Base-by-base conservation (phyloP, 495 filamentous ascomycete species). In the Venustampulla echinocandica region DNA sequence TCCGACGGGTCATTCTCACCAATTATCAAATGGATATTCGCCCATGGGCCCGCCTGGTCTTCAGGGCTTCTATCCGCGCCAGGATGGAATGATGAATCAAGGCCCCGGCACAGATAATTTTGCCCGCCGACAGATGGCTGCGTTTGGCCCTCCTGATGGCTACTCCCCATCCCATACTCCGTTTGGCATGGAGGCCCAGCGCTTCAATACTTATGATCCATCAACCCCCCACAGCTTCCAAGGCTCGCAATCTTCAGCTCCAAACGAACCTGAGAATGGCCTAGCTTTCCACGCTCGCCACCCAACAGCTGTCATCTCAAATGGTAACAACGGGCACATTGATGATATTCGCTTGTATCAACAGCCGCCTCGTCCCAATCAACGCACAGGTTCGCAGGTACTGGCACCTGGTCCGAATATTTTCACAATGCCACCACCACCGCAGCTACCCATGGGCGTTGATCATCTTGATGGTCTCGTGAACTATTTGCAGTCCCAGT, bases 141-240 rank as follows among this genome's bases (percentile, higher is more conserved):
- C 59, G 1, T 62, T 64, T 47, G 59, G 49, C n/a, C 57, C 58
- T 18, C 47, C 61, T 11, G 69, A 73, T 20, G 59, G 59, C 14
- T 69, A 61, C 22, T 62, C 62, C 2, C 67, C 24, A 42, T 52
- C 33, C 49, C 54, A 23, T 45, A 61, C 47, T 61, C 55, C 49
- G 7, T 21, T 41, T 13, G 53, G 53, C 10, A 22, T 28, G 5
- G 52, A 55, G 14, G 25, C 19, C 41, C 22, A 14, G 35, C 45
- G 46, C 5, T 25, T 28, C 21, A 11, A 14, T 10, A 11, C 50
- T 6, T 69, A 68, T 42, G 67, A 65, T 0, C 67, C 71, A 4
- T 65, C 68, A 4, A 75, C 72, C 5, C 71, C 73, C 3, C 72
- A 70, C 28, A 76, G 73, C 48, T 71, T 73, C 32, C 72, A 75